phyloP scores from a whole-genome alignment of 768 basidiomycete species.

The Mycena rosella region DNA sequence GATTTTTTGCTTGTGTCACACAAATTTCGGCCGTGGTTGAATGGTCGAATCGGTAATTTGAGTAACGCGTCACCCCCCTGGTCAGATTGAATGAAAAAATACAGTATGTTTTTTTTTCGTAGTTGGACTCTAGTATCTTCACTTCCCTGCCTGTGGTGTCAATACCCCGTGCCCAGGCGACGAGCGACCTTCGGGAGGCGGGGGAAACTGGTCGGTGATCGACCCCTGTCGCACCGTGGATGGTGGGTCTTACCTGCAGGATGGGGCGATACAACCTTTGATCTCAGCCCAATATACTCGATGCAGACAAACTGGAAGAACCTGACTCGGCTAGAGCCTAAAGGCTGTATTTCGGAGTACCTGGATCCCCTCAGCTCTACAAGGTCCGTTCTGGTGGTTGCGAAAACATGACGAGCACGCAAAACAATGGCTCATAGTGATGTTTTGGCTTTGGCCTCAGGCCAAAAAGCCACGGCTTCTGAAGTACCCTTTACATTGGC shows the following conservation, averaged over 20 bases:
- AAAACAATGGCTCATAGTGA: constrained; percentile 4
- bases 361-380: background rate
- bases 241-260: background rate
- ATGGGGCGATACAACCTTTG: background rate
- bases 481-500: too few relatives aligned
- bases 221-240: background rate
- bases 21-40: too few relatives aligned
- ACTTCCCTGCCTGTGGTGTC: constrained; percentile 2
- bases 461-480: too few relatives aligned
- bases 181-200: background rate
- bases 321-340: constrained; percentile 3
- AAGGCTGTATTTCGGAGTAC: background rate
- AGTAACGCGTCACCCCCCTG: too few relatives aligned
- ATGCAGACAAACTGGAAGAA: background rate
- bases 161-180: background rate
- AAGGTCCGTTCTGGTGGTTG: constrained; percentile 1
- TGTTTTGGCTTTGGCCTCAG: too few relatives aligned
- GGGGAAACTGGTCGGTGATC: constrained; percentile 1
- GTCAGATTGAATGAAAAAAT: too few relatives aligned
- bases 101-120: background rate
- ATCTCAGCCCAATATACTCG: constrained; percentile 2
- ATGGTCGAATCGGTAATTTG: too few relatives aligned
- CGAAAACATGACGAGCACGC: background rate
- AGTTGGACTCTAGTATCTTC: background rate
- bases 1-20: too few relatives aligned